Base-by-base conservation (phyloP, 805 yeast species). In the Saturnispora gosingensis region DNA sequence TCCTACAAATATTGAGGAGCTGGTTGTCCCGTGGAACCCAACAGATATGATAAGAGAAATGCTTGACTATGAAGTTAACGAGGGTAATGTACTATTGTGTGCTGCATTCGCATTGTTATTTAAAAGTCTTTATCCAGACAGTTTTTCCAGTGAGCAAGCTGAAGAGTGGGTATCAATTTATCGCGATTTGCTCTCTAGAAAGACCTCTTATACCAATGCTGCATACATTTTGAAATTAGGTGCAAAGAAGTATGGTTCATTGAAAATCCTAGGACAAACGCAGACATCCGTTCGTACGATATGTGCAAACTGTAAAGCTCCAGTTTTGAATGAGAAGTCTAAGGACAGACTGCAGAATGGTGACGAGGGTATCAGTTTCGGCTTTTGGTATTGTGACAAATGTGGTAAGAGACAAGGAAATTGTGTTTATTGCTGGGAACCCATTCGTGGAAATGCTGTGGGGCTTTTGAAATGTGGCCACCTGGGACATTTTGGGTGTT, bases 311-410 rank as follows among this genome's bases (percentile, higher is more conserved):
- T 85, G 95, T 63, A 72, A 75, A 16, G 71, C 74, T 47, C 67
- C 82, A n/a, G 68, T 85, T 8, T 62, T 77, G 9, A 84, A 85
- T 64, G 89, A 83, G 56, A 58, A 60, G 5, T 70, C 81, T 3
- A 81, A 79, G 59, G 70, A 67, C 16, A 53, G 58, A 13, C 61
- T 43, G n/a, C 46, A 27, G 22, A 43, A 35, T 24, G 44, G 60
- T 3, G 65, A 66, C 36, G 63, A 67, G 10, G 64, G 61, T 0
- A 67, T 68, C 18, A 66, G 70, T 39, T 78, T 80, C 59, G 96
- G 95, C 1, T 82, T 75, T 58, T 89, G 96, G 96, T 86, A 83
- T 64, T 90, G 97, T 68, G 88, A 81, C 49, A 73, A 72, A 22
- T 90, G 97, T 64, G 68, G 73, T 10, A 70, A 67, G 48, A 70